Evolutionary conservation across 2,329 filamentous ascomycete genomes (phyloP), one percentile per base, ranked within the genome.

Genomic region (Ascosphaera apis): DNA sequence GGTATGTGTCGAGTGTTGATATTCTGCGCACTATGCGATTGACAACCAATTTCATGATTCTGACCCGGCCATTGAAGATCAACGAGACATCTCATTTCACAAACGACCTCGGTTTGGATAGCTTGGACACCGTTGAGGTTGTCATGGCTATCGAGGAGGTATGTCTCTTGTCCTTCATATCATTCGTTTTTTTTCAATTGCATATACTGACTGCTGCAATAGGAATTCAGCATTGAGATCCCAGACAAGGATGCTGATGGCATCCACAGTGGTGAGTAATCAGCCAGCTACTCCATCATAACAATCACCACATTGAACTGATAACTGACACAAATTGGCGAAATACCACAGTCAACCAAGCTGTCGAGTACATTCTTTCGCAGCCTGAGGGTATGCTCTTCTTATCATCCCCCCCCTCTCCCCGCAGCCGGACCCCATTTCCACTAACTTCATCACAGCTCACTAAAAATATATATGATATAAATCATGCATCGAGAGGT

Each of bases 131-230:
- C 44, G 88, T 98, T 44, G 88, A 98, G 69, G 88, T 98, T 47
- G 88, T 98, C 50, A 98, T 98, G 88, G 88, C 88, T 46, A 95
- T 98, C 62, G 88, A 98, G 71, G 88, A 98, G 75, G 78, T 83
- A 61, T 44, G 43, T 39, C 41, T 25, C 36, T 38, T 43, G 36
- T n/a, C n/a, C n/a, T n/a, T n/a, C n/a, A n/a, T n/a, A n/a, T n/a
- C n/a, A n/a, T 2, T 13, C 3, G n/a, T 23, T 13, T 11, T 23
- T 12, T 15, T n/a, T 23, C 16, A 19, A 12, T 12, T 37, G 40
- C 38, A 42, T 37, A 40, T 44, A 25, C 36, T 40, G 33, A 40
- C 32, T 37, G 15, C 16, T 36, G 23, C 33, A 41, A 49, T 48
- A 75, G 72, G 72, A 77, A 53, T 77, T 77, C 62, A 76, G 82